Conservation (phyloP, 2,329 filamentous ascomycete species). For the Penicillium fuscoglaucum region DNA sequence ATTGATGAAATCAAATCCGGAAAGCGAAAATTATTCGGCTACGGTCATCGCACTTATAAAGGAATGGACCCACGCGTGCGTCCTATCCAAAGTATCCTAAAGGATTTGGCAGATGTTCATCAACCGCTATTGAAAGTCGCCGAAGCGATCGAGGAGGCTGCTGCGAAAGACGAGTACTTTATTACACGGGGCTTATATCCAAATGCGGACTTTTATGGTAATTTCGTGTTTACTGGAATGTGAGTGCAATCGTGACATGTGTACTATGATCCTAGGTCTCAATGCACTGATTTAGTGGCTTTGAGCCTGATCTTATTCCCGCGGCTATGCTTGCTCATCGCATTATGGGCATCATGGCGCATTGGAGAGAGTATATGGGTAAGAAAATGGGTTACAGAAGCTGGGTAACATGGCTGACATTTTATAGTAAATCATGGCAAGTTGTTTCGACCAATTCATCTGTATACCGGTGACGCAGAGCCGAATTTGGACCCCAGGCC, state of each 20-base stretch:
- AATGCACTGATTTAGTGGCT: constrained; percentile 21
- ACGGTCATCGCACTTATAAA: constrained; percentile 37
- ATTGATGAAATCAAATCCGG: constrained; percentile 32
- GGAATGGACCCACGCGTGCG: constrained; percentile 30
- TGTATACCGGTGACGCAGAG: constrained; percentile 27
- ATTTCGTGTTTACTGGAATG: constrained; percentile 47
- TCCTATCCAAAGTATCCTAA: constrained; percentile 28
- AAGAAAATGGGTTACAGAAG: background rate
- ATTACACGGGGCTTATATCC: constrained; percentile 37
- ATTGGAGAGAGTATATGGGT: constrained; percentile 39
- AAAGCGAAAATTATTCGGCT: constrained; percentile 32
- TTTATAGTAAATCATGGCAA: constrained; percentile 29
- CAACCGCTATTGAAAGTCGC: constrained; percentile 28
- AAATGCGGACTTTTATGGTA: constrained; percentile 50
- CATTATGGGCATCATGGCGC: constrained; percentile 36
- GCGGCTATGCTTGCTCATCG: constrained; percentile 34
- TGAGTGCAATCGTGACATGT: constrained; percentile 16
- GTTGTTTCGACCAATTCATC: constrained; percentile 31
- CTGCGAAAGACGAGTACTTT: constrained; percentile 32
- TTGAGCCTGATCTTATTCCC: constrained; percentile 33
- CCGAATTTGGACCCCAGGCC: constrained; percentile 3
- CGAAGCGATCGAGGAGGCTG: constrained; percentile 29
- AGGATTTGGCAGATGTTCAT: constrained; percentile 19
- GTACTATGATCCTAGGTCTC: background rate
- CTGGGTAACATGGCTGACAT: constrained; percentile 10